phyloP scores from a whole-genome alignment of 805 yeast species.

The Kluyveromyces lactis region DNA sequence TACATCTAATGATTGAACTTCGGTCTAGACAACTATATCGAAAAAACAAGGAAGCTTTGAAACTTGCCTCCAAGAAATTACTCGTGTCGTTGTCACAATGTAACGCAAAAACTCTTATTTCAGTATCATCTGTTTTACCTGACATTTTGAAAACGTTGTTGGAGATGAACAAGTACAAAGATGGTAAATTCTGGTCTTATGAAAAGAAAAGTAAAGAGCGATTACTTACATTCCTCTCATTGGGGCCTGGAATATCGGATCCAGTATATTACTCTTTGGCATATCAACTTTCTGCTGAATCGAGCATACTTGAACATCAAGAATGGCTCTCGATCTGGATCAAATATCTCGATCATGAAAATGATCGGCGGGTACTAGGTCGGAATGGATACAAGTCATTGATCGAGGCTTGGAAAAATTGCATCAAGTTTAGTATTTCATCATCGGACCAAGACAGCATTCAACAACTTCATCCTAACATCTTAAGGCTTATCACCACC shows the following conservation, averaged over 20 bases:
- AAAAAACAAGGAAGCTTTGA: slow-evolving; percentile 23
- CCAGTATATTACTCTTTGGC: slow-evolving; percentile 38
- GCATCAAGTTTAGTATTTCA: slow-evolving; percentile 12
- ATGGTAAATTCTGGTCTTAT: slow-evolving; percentile 45
- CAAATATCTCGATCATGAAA: slow-evolving; percentile 20
- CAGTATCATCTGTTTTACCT: slow-evolving; percentile 39
- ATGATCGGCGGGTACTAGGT: slow-evolving; percentile 23
- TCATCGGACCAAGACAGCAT: slow-evolving; percentile 1
- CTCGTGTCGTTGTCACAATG: slow-evolving; percentile 29
- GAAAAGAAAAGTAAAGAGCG: slow-evolving; percentile 40
- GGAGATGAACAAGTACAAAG: slow-evolving; percentile 36
- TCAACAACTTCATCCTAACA: slow-evolving; percentile 5
- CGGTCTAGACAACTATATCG: slow-evolving; percentile 13
- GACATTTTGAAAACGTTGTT: slow-evolving; percentile 43
- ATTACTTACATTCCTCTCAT: slow-evolving; percentile 37
- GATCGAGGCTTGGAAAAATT: slow-evolving; percentile 25
- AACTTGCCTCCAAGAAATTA: slow-evolving; percentile 25
- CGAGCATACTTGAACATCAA: slow-evolving; percentile 14
- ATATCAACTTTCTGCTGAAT: slow-evolving; percentile 13
- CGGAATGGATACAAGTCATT: slow-evolving; percentile 27
- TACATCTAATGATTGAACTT: slow-evolving; percentile 32
- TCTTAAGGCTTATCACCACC: slow-evolving; percentile 7
- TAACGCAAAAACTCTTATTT: slow-evolving; percentile 29
- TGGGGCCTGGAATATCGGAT: slow-evolving; percentile 48
- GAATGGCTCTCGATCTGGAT: slow-evolving; percentile 26